Base-by-base conservation (phyloP, 139 green algal genomes). In the Monoraphidium neglectum region DNA sequence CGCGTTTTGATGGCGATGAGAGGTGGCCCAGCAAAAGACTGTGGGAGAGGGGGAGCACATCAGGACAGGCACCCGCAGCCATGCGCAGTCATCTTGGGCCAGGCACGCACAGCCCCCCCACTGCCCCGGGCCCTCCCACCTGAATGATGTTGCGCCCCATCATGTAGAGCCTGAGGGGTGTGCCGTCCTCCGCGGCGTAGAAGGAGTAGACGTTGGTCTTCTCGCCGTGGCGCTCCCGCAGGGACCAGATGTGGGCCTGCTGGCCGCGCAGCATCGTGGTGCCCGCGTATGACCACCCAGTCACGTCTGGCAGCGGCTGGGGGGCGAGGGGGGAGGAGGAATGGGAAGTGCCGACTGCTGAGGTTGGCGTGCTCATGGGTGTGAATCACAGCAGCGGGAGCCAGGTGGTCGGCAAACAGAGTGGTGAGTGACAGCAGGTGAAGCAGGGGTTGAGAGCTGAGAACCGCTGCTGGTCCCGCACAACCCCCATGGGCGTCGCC, bases 141-240 rank as follows among this genome's bases (percentile, higher is more conserved):
- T n/a, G n/a, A n/a, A n/a, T 28, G 28, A 90, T 53, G 66, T 90
- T 90, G 32, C 83, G 47, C 4, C 86, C 86, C 71, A 86, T 70
- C 82, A 90, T 90, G 77, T 87, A 68, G 16, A 88, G 75, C 49
- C 59, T 4, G 21, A 85, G 57, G 26, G 72, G 76, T 51, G 61
- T 68, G 46, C 71, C 68, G 49, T 70, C 72, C 47, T 24, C 15
- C 47, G 16, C 47, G 13, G 47, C 12, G 76, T 86, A 86, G 68
- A 87, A 86, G 61, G 69, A 82, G 81, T 89, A 89, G 26, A 64
- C 82, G 51, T 70, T 81, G 62, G 68, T 75, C 74, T 88, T 87
- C 32, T 81, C 82, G 30, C 36, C 26, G 35, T 71, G 47, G 35
- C 68, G 57, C 32, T 63, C 32, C 18, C 49, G 70, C 33, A 78